Evolutionary conservation across 768 basidiomycete genomes (phyloP).

Genomic region (Daedaleopsis sinensis): DNA sequence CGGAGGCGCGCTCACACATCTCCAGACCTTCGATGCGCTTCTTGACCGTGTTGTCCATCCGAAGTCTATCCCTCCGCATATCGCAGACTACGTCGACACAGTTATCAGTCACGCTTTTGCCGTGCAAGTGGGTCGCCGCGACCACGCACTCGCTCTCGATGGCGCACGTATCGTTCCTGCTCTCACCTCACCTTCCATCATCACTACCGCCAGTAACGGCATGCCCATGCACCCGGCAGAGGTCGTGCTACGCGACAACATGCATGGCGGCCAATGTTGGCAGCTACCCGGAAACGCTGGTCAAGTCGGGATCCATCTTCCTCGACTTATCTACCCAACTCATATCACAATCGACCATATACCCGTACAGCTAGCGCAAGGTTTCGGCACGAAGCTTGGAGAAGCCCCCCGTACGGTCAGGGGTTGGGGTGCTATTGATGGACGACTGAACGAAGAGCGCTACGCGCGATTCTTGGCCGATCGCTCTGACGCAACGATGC

Average conservation of each 20-base stretch:
- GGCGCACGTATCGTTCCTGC: neutral
- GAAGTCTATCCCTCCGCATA: too few relatives aligned
- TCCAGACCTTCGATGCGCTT: too few relatives aligned
- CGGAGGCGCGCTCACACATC: too few relatives aligned
- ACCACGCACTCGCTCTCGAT: neutral
- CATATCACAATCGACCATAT: neutral
- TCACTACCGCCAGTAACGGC: neutral
- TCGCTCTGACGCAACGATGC: too few relatives aligned
- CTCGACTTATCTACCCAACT: neutral
- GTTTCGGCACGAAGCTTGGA: neutral
- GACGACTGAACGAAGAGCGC: neutral
- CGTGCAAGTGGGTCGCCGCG: neutral
- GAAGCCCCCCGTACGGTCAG: neutral
- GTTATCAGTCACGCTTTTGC: neutral
- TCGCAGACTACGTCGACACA: neutral
- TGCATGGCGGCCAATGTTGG: neutral
- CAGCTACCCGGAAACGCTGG: neutral
- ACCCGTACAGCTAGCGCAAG: neutral
- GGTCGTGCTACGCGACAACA: neutral
- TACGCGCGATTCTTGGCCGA: too few relatives aligned
- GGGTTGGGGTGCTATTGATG: neutral
- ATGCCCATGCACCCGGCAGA: neutral
- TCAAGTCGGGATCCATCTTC: neutral
- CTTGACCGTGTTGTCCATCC: too few relatives aligned
- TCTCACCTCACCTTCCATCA: neutral